Evolutionary conservation across 1,284 basidiomycete genomes (phyloP).

Genomic region (Boletus semigastroideus): DNA sequence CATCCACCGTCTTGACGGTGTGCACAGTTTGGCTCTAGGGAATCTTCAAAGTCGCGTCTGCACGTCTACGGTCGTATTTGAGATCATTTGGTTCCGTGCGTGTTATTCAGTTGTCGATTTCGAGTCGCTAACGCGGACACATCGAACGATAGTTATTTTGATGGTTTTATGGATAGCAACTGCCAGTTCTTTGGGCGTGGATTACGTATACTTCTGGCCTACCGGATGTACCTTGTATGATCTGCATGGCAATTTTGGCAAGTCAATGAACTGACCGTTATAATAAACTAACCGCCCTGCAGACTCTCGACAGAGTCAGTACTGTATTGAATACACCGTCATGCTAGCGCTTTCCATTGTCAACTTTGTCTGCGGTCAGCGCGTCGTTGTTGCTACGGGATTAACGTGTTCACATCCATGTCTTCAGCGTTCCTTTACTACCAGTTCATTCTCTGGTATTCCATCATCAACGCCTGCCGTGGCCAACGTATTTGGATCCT

Average conservation of each 20-base stretch:
- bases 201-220: background rate
- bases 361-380: slow-evolving; percentile 29
- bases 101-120: background rate
- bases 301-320: slow-evolving; percentile 17
- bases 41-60: slow-evolving; percentile 9
- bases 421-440: slow-evolving; percentile 26
- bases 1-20: background rate
- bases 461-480: slow-evolving; percentile 21
- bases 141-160: slow-evolving; percentile 17
- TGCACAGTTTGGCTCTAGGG: slow-evolving; percentile 17
- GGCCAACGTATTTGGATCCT: slow-evolving; percentile 24
- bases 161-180: slow-evolving; percentile 24
- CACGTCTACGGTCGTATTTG: slow-evolving; percentile 24
- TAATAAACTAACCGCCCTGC: background rate
- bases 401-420: background rate
- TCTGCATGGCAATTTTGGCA: background rate
- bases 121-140: background rate
- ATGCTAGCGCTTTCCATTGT: slow-evolving; percentile 6
- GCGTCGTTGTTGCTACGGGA: background rate
- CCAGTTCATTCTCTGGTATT: slow-evolving; percentile 19
- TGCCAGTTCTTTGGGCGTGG: slow-evolving; percentile 4
- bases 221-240: background rate
- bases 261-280: background rate
- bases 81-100: slow-evolving; percentile 27
- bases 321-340: slow-evolving; percentile 5